Base-by-base conservation (phyloP, 2,329 filamentous ascomycete genomes). In the Calonectria ilicicola region DNA sequence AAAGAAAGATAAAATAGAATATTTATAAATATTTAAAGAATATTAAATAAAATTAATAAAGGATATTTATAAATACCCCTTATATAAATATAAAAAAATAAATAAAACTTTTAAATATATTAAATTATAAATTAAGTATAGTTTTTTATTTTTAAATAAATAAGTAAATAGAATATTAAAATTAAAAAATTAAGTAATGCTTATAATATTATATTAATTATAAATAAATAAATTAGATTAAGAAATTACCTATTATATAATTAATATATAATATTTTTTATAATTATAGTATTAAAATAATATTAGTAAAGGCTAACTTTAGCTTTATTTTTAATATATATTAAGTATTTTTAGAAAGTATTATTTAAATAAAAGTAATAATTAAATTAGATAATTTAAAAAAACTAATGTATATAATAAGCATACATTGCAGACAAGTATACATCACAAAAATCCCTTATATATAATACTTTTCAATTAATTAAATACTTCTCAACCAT, bases 161-260 rank as follows among this genome's bases (percentile, higher is more conserved):
- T 53, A 29, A 15, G 2, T 19, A 53, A 19, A 53, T 19, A 3
- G n/a, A 53, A 53, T 6, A 32, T 8, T 53, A 53, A 53, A 67
- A 68, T 23, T 27, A 68, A 44, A 47, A 35, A 49, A 17, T 40
- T 15, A 35, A 70, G 21, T 60, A 65, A n/a, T 70, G 67, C 17
- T 12, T 64, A 38, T 60, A 67, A 26, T 65, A 60, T 8, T 73
- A 73, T 51, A 51, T 65, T 62, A 64, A 70, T 9, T 70, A 67
- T 67, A 68, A 51, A 29, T 51, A 68, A 65, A 51, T 7, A 12
- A 47, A 72, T 42, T 70, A 29, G 29, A 29, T 70, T 23, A 35
- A 63, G 9, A 63, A 72, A n/a, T 32, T 67, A 40, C 17, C 27
- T 32, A 67, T 56, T 23, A 29, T 26, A 17, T 62, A 67, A 38